Evolutionary conservation across 2,329 filamentous ascomycete genomes (phyloP), one percentile per base, ranked within the genome.

Genomic region (Fusarium torreyae): DNA sequence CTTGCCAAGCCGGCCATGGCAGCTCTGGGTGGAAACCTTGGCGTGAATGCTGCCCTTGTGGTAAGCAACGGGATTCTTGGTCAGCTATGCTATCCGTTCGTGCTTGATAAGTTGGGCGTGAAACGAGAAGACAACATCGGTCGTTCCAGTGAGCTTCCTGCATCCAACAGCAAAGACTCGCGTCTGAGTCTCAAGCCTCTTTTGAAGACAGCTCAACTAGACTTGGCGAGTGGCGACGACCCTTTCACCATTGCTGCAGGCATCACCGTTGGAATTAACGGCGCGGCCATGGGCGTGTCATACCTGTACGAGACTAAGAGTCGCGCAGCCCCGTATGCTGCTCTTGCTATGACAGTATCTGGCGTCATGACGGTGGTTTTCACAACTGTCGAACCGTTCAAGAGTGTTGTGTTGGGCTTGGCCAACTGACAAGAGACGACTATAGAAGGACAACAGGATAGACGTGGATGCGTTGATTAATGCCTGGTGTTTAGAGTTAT

Each of bases 211-310:
- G 60, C 60, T n/a, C 64, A 57, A 13, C 57, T 45, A 26, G 51
- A 59, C n/a, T 34, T 71, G 20, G 43, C 59, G 13, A 66, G 55
- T 26, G 76, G 77, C 18, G 78, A 80, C 54, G 75, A 66, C 14
- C 53, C 82, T 1, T 58, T 74, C 3, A 83, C 79, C 0, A 81
- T 88, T 3, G 86, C 85, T 1, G 79, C 83, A 0, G 87, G 87
- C 36, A 80, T 86, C 36, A 81, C 85, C 0, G 81, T 88, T 49
- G 87, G 87, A 5, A 83, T 88, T 77, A 89, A 89, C 66, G 86
- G 86, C 2, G 86, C 86, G 0, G 87, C 87, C 5, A 88, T 89
- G 86, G 87, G 87, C 4, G 87, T 87, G 1, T 82, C 87, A 1
- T 86, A 87, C 62, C 78, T 89, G 15, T 87, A 88, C 57, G 86